These are phyloP conservation scores for Paraconiothyrium sp. DNA, from an alignment of 2,329 filamentous ascomycete species.

Conservation along the genomic window DNA sequence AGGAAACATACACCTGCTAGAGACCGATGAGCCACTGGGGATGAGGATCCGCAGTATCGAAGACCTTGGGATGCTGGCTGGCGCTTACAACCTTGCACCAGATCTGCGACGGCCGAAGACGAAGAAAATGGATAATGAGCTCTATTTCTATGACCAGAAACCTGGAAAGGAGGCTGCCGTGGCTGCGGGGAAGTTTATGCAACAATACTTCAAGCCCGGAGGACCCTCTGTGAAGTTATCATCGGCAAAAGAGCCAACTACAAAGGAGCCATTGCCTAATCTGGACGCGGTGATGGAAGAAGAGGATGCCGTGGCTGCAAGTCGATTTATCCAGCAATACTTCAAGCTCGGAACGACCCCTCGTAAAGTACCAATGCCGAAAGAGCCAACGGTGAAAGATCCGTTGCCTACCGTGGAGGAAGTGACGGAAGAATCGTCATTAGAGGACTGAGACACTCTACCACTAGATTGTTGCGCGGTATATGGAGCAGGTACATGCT, in stretches of 20 bases:
- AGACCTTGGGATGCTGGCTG: conserved; percentile 17
- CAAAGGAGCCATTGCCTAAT: background rate
- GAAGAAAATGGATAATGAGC: conserved; percentile 12
- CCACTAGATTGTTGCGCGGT: too few relatives aligned
- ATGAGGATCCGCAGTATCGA: conserved; percentile 9
- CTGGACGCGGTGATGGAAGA: background rate
- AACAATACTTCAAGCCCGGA: background rate
- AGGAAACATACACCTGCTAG: background rate
- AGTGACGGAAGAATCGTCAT: too few relatives aligned
- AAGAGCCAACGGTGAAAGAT: too few relatives aligned
- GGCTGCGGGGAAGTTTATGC: conserved; percentile 3
- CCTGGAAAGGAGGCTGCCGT: conserved; percentile 7
- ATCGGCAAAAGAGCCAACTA: too few relatives aligned
- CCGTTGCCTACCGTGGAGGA: too few relatives aligned
- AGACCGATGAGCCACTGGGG: conserved; percentile 12
- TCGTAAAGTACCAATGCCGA: too few relatives aligned
- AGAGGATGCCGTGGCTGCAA: too few relatives aligned
- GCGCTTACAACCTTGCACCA: conserved; percentile 17
- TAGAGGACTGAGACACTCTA: too few relatives aligned
- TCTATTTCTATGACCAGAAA: conserved; percentile 19
- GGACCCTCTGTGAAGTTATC: background rate
- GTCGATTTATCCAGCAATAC: too few relatives aligned
- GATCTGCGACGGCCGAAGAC: conserved; percentile 7
- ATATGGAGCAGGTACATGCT: too few relatives aligned
- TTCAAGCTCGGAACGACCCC: too few relatives aligned